These are phyloP conservation scores for Tricholoma hemisulphureum DNA, from an alignment of 768 basidiomycete genomes.

Conservation along the genomic window DNA sequence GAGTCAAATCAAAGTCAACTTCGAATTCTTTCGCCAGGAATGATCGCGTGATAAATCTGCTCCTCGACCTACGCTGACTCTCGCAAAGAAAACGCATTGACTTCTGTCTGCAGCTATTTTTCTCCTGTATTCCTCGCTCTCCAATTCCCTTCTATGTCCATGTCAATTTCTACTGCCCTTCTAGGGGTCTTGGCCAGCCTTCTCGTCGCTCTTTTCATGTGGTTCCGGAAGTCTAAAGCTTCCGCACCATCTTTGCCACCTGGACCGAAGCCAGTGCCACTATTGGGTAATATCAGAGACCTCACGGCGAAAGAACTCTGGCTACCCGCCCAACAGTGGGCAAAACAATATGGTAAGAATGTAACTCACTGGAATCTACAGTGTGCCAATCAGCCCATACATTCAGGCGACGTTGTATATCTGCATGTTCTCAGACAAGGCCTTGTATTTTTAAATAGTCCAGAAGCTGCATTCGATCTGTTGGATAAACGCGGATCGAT, in stretches of 20 bases:
- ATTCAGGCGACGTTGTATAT: slow-evolving; percentile 64
- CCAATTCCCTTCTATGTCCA: slow-evolving; percentile 1
- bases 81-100: neutral
- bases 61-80: too few species aligned
- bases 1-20: too few species aligned
- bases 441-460: slow-evolving; percentile 65
- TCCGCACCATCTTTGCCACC: slow-evolving; percentile 51
- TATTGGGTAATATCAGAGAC: slow-evolving; percentile 65
- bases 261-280: slow-evolving; percentile 63
- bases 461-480: slow-evolving; percentile 57
- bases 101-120: too few species aligned
- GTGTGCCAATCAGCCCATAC: slow-evolving; percentile 4
- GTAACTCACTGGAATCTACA: neutral
- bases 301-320: slow-evolving; percentile 62
- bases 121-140: too few species aligned
- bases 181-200: slow-evolving; percentile 34
- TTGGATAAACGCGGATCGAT: slow-evolving; percentile 69
- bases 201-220: slow-evolving; percentile 39
- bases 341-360: slow-evolving; percentile 56
- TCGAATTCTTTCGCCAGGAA: too few species aligned
- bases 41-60: too few species aligned
- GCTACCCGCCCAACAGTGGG: slow-evolving; percentile 62
- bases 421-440: slow-evolving; percentile 65
- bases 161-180: slow-evolving; percentile 24
- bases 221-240: slow-evolving; percentile 44